Percentiles rank a stretch among this genome's conserved stretches.
Evolutionary conservation across 805 yeast genomes (phyloP).

Genomic region (Pichia ethanolica): DNA sequence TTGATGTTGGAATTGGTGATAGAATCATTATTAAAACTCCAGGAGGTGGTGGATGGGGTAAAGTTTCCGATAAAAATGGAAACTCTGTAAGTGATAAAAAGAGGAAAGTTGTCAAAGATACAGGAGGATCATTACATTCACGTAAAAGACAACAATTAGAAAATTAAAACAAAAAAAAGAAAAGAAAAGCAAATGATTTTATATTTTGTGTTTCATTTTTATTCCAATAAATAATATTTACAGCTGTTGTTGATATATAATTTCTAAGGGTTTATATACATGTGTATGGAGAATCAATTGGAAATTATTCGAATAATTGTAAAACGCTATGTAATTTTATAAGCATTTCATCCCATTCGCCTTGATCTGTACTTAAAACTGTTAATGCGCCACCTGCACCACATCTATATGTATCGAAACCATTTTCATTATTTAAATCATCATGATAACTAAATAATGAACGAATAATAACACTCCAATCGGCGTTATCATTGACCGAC

Average conservation of each 20-base stretch:
- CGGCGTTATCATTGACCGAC: constrained; percentile 80
- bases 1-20: constrained; percentile 53
- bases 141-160: constrained; percentile 27
- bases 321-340: constrained; percentile 74
- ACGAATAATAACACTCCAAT: constrained; percentile 94
- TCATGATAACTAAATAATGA: constrained; percentile 62
- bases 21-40: constrained; percentile 64
- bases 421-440: constrained; percentile 28
- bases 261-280: no score
- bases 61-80: constrained; percentile 5
- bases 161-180: constrained; percentile 14
- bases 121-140: constrained; percentile 27
- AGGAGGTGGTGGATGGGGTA: constrained; percentile 82
- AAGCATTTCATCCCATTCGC: constrained; percentile 90
- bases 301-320: constrained; percentile 45
- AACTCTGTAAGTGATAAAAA: neutral
- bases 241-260: no score
- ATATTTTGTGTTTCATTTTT: no score
- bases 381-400: constrained; percentile 99
- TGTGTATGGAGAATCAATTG: no score
- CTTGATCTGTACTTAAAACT: constrained; percentile 70
- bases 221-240: neutral
- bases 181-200: no score
- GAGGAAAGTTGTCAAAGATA: constrained; percentile 12
- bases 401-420: constrained; percentile 54